These are phyloP conservation scores for Starmerella apis DNA, from an alignment of 805 yeast genomes.

Conservation along the genomic window DNA sequence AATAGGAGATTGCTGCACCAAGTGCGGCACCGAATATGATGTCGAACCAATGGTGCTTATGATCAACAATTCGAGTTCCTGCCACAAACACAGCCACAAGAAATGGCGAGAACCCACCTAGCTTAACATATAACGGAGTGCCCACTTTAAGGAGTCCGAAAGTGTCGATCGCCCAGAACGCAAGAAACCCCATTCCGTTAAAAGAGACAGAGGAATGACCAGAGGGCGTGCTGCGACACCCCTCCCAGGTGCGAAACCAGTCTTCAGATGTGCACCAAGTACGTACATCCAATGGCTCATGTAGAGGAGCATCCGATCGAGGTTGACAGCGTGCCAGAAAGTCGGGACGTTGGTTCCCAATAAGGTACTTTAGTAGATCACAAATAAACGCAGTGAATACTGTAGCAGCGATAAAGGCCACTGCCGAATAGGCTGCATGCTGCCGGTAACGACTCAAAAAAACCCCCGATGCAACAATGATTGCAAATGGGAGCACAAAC, in stretches of 20 bases:
- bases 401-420: constrained; percentile 57
- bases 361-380: constrained; percentile 65
- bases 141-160: constrained; percentile 5
- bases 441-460: constrained; percentile 14
- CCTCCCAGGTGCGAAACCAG: constrained; percentile 35
- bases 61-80: constrained; percentile 77
- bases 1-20: constrained; percentile 52
- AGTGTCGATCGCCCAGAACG: constrained; percentile 43
- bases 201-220: constrained; percentile 50
- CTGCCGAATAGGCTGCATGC: constrained; percentile 45
- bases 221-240: constrained; percentile 48
- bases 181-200: constrained; percentile 39
- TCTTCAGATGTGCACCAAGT: constrained; percentile 33
- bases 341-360: constrained; percentile 90
- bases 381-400: constrained; percentile 54
- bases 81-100: constrained; percentile 70
- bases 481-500: constrained; percentile 27
- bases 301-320: constrained; percentile 42
- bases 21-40: constrained; percentile 60
- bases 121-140: constrained; percentile 5
- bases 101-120: constrained; percentile 26
- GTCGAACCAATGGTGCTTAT: constrained; percentile 87
- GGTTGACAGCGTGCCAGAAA: constrained; percentile 80
- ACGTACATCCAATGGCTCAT: constrained; percentile 26
- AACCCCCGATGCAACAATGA: constrained; percentile 21